Evolutionary conservation across 2,329 filamentous ascomycete species (phyloP), one percentile per base, ranked within the genome.

Genomic region (Aschersonia sp.): DNA sequence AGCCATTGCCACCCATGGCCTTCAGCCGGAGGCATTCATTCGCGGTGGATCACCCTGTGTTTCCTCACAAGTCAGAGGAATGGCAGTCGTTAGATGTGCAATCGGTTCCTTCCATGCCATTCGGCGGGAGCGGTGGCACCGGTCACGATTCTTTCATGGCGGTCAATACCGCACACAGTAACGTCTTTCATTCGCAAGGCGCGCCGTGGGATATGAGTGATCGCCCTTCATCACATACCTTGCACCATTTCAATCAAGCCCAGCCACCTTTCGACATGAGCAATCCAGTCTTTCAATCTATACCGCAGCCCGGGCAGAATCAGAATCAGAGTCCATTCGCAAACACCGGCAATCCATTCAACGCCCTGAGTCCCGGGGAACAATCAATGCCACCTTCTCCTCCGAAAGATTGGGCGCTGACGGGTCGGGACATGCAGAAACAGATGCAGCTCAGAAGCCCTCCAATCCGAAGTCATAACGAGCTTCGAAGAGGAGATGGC

Each of bases 401-500:
- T 11, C 73, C 76, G 57, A 79, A 78, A 64, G 74, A 78, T 50
- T 78, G 74, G 72, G 67, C 73, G 59, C 61, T 64, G 48, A 63
- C 62, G 63, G 66, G 67, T 50, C 71, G 74, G 54, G 62, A 66
- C 45, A 67, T 74, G 63, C 66, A 67, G 51, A 80, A 79, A 66
- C 72, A 76, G 56, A 80, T 84, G 72, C 73, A 68, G 35, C 76
- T 79, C 41, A 77, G 77, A 61, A 89, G 78, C 64, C 79, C 85
- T 31, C 72, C 76, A 48, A 76, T 83, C 64, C 78, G 80, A 60
- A 84, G 77, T 56, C 84, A 85, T 68, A 87, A 88, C 51, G 83
- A 89, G 48, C 71, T 86, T 64, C 75, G 79, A 52, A 77, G 86
- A 56, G 81, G 87, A 48, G 88, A 94, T 56, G 87, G 92, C 51